These are phyloP conservation scores for Polytrichum formosum DNA, from an alignment of 225 moss, liverwort and hornwort species.

Conservation along the genomic window DNA sequence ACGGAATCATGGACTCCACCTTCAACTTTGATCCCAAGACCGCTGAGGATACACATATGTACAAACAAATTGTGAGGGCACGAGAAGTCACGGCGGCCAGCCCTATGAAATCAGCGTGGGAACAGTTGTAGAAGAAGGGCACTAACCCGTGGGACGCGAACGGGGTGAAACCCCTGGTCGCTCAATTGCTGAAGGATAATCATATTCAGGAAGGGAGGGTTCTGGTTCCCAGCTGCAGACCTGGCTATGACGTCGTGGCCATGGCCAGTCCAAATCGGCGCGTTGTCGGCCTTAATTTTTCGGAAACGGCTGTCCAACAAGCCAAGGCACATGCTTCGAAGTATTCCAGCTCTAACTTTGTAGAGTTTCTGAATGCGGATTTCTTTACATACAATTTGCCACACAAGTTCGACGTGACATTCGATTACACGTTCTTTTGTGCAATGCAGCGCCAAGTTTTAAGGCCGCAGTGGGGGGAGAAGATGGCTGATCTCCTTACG, in stretches of 20 bases:
- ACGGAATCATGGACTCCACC: too few relatives aligned
- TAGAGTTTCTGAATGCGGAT: too few relatives aligned
- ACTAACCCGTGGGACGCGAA: slow-evolving; percentile 55
- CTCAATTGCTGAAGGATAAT: slow-evolving; percentile 37
- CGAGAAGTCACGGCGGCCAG: slow-evolving; percentile 1
- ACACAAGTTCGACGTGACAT: slow-evolving; percentile 46
- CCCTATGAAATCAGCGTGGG: slow-evolving; percentile 45
- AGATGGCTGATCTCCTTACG: slow-evolving; percentile 65
- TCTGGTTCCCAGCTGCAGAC: slow-evolving; percentile 46
- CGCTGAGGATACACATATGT: not conserved
- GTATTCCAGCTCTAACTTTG: too few relatives aligned
- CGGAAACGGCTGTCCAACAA: slow-evolving; percentile 22
- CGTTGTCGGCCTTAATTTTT: slow-evolving; percentile 56
- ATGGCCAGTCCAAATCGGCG: slow-evolving; percentile 27
- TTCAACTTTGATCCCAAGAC: too few relatives aligned
- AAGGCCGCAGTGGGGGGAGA: slow-evolving; percentile 59
- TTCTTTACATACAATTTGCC: too few relatives aligned
- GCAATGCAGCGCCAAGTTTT: slow-evolving; percentile 43
- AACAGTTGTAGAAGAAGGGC: slow-evolving; percentile 52
- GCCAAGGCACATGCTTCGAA: too few relatives aligned
- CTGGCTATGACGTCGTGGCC: slow-evolving; percentile 64
- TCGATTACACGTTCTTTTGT: slow-evolving; percentile 87
- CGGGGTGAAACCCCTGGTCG: slow-evolving; percentile 47
- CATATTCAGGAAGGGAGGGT: slow-evolving; percentile 47
- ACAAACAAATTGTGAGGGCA: not conserved